Percentiles rank a stretch among this genome's conserved stretches.
These are phyloP conservation scores for Pseudopyricularia javanii DNA, from an alignment of 2,329 filamentous ascomycete species.

Conservation along the genomic window DNA sequence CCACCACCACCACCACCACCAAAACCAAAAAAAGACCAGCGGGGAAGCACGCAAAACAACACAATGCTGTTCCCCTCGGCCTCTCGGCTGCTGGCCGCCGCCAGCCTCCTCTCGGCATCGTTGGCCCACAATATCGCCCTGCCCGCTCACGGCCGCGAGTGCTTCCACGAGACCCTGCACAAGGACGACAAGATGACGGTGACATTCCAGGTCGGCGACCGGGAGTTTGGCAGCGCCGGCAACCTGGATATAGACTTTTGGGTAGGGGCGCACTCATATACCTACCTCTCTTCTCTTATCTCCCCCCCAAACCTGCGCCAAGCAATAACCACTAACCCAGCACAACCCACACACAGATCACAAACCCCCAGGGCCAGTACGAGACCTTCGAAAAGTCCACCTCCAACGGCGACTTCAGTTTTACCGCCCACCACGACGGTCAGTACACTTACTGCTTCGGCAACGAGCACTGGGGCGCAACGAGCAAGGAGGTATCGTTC, in stretches of 20 bases:
- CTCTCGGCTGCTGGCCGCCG: slow-evolving; percentile 25
- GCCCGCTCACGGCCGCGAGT: slow-evolving; percentile 85
- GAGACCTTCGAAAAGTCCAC: slow-evolving; percentile 70
- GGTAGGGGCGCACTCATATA: slow-evolving; percentile 42
- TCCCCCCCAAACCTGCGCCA: background rate
- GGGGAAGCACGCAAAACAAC: background rate
- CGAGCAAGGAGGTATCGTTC: slow-evolving; percentile 96
- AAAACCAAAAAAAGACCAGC: too few species aligned
- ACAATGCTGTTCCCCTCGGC: slow-evolving; percentile 31
- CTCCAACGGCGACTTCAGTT: slow-evolving; percentile 87
- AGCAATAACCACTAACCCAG: background rate
- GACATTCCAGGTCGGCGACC: slow-evolving; percentile 93
- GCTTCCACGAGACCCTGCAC: slow-evolving; percentile 91
- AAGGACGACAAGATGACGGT: slow-evolving; percentile 97
- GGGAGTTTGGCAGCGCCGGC: slow-evolving; percentile 87
- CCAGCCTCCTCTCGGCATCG: slow-evolving; percentile 46
- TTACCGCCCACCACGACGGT: slow-evolving; percentile 74
- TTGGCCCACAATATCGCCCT: slow-evolving; percentile 93
- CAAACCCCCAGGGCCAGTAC: slow-evolving; percentile 64
- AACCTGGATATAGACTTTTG: slow-evolving; percentile 97
- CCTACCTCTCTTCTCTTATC: too few species aligned
- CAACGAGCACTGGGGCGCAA: slow-evolving; percentile 94
- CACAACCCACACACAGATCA: slow-evolving; percentile 40
- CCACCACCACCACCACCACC: background rate
- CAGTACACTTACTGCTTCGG: slow-evolving; percentile 97